A percentile compares a stretch with the other conserved stretches of the same genome.
Conservation (phyloP, 768 basidiomycete species). For the Nidularia pulvinata region DNA sequence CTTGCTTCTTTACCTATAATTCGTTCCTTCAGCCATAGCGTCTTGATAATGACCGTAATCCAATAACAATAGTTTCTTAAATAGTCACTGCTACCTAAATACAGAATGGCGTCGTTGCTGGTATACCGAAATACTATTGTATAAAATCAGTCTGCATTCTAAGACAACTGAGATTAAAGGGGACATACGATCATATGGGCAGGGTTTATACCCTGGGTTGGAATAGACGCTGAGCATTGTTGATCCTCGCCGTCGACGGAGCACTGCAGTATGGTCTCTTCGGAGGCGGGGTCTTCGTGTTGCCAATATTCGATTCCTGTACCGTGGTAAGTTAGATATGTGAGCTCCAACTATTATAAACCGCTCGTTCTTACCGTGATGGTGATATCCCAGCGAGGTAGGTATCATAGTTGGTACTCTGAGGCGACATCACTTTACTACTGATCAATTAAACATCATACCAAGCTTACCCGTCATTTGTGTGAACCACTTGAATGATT, state of each 20-base stretch:
- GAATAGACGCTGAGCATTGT: constrained; percentile 44
- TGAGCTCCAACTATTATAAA: background rate
- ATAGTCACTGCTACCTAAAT: constrained; percentile 10
- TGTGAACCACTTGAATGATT: constrained; percentile 40
- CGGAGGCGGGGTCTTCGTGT: constrained; percentile 34
- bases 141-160: background rate
- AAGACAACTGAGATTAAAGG: background rate
- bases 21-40: too few species aligned
- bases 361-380: constrained; percentile 36
- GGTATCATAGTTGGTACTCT: constrained; percentile 57
- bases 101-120: constrained; percentile 35
- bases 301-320: constrained; percentile 55
- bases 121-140: constrained; percentile 37
- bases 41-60: too few species aligned
- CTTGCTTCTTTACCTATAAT: too few species aligned
- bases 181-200: constrained; percentile 44
- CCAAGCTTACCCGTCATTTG: constrained; percentile 39
- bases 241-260: constrained; percentile 46
- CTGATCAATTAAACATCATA: too few species aligned
- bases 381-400: constrained; percentile 44
- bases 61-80: background rate
- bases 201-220: constrained; percentile 39
- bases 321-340: background rate
- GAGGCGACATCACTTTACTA: background rate
- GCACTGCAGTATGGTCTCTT: constrained; percentile 39